Base-by-base conservation (phyloP, 805 yeast species). In the Wickerhamiella cacticola region DNA sequence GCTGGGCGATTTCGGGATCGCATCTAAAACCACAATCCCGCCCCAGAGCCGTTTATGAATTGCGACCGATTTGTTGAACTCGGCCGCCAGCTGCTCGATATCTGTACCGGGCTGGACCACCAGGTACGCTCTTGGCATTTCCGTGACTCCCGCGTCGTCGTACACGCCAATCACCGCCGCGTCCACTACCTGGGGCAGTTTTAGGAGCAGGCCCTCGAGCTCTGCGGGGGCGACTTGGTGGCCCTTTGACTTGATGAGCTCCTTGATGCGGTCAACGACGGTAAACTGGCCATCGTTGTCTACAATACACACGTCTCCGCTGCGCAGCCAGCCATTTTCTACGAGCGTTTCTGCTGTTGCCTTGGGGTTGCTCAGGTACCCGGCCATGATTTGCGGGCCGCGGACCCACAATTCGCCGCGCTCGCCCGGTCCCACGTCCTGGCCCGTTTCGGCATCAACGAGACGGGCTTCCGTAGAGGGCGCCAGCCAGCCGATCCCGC, bases 211-310 rank as follows among this genome's bases (percentile, higher is more conserved):
- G 33, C 88, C 80, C 65, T 87, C 96, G 53, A 87, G 82, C 68
- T 87, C 96, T n/a, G 95, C 88, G 33, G 96, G 88, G 13, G 95
- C 86, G 55, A 87, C 75, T 69, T 95, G 79, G 66, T 86, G 95
- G 54, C 95, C 95, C 52, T 59, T 59, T 15, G 62, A 58, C 68
- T 78, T 78, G 69, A 78, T 78, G 58, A 78, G 75, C 60, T 78
- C 79, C 65, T 78, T 78, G 39, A 74, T 76, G 49, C 83, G 67
- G 56, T 76, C 81, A 48, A 76, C 70, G 46, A 76, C 72, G 50
- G 54, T 62, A 24, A 64, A 58, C 50, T 59, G 55, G 57, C 74
- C 74, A 26, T 58, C 57, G 10, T 51, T 51, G 49, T 64, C 68
- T 12, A 68, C 45, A n/a, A 54, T 52, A 8, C 70, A 73, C 42